Conservation (phyloP, 352 stramenopile genomes). For the Phytophthora pseudosyringae region DNA sequence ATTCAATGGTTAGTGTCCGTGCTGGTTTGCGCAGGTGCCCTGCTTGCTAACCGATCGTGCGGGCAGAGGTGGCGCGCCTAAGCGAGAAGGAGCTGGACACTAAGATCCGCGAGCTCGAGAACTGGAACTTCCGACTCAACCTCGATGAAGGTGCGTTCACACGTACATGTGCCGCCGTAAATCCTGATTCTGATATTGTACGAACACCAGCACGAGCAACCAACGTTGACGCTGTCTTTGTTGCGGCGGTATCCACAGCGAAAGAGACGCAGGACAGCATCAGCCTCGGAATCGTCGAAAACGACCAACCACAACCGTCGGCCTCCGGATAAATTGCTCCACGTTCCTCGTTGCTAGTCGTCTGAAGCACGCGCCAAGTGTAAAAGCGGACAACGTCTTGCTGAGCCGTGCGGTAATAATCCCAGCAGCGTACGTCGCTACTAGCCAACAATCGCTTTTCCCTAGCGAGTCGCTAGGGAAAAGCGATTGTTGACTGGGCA, state of each 20-base stretch:
- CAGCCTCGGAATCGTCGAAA: conserved; percentile 42
- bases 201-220: neutral
- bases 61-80: conserved; percentile 52
- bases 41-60: neutral
- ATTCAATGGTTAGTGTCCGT: conserved; percentile 39
- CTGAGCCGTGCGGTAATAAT: conserved; percentile 5
- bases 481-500: conserved; percentile 32
- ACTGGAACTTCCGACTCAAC: conserved; percentile 85
- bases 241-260: conserved; percentile 23
- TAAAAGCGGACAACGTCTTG: conserved; percentile 12
- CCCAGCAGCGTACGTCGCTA: neutral
- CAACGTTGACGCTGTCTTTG: conserved; percentile 11
- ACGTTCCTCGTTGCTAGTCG: neutral
- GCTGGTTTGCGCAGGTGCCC: neutral
- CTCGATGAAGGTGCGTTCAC: conserved; percentile 67
- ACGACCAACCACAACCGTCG: conserved; percentile 1
- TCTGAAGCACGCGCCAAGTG: neutral
- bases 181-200: neutral
- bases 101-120: conserved; percentile 81
- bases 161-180: neutral
- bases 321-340: neutral
- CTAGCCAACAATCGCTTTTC: no score
- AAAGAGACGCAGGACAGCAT: conserved; percentile 54
- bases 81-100: conserved; percentile 73
- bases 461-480: neutral